Base-by-base conservation (phyloP, 805 yeast genomes). In the Kregervanrija fluxuum region DNA sequence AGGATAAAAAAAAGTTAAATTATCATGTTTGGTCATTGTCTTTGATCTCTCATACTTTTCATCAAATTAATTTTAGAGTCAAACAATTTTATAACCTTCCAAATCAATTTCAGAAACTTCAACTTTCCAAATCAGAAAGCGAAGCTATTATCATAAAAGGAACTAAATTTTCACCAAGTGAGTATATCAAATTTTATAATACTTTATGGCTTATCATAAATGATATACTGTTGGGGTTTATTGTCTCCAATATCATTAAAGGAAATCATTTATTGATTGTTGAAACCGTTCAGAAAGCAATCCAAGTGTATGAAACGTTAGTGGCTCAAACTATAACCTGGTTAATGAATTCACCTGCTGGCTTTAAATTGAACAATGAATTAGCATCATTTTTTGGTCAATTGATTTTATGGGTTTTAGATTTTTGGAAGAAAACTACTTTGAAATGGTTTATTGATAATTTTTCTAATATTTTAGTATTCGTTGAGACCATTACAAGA, bases 261-360 rank as follows among this genome's bases (percentile, higher is more conserved):
- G 42, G 42, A 11, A 40, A 60, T 40, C 60, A 55, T 22, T 34
- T 35, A 4, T 14, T 30, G 1, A 42, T 60, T 16, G 50, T 50
- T 3, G 6, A 12, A 3, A 35, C 32, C 1, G 33, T 54, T 1
- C 39, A 45, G 4, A 10, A 15, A 0, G 10, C 33, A 64, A 17
- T 75, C 68, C 5, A 67, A 65, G 43, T 60, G 65, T 47, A 56
- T 44, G 58, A 60, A 59, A 53, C 1, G 41, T 33, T 10, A 48
- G 62, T 28, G 53, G 64, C 70, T 14, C 48, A 57, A 2, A 59
- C 80, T 34, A 78, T 90, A 3, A 52, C 67, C 0, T 85, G 95
- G 90, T 70, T 93, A 33, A 87, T 89, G 69, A 74, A 80, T 48
- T 85, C 90, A 55, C 99, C 99, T 0, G 95, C 91, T 12, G 99